Evolutionary conservation across 306 rosid species (phyloP), one percentile per base, ranked within the genome.

Genomic region (Medicago arabica): DNA sequence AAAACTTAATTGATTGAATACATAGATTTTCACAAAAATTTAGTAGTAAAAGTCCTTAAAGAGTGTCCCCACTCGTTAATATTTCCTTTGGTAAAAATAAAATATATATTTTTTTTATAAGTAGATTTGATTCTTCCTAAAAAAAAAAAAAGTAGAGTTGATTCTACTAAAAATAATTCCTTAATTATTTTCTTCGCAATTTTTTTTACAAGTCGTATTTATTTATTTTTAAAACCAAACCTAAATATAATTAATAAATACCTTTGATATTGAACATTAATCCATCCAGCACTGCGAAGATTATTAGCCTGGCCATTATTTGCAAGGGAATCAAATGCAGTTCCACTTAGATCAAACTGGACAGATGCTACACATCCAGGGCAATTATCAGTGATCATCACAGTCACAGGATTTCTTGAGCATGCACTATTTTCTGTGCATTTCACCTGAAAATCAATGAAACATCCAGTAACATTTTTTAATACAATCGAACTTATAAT

Each of bases 291-390:
- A 8, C 82, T 76, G 9, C 87, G 86, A 12, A 92, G 87, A 65
- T 50, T 64, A 14, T 76, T 18, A 23, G 49, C 85, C 1, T 65
- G 28, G 1, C 87, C 89, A 9, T 79, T 12, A 34, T 2, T 13
- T 14, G 97, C 93, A 89, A 92, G 82, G 84, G 88, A 88, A 41
- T 93, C 96, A 57, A 92, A 82, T 2, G 92, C 92, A 65, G 84
- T 76, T 50, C 95, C 95, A 34, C 97, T 91, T 11, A 91, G 70
- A 76, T 91, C 97, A 39, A 91, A 91, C 13, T 85, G 91, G 53
- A 39, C 67, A 2, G 83, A 69, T 3, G 67, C n/a, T n/a, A n/a
- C 28, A 28, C 91, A 89, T 5, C 77, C 86, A 0, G 87, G 86
- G 23, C 95, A 91, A 18, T 76, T 75, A 75, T 91, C 97, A 0